Base-by-base conservation (phyloP, 2,329 filamentous ascomycete genomes). In the Exophiala aquamarina region DNA sequence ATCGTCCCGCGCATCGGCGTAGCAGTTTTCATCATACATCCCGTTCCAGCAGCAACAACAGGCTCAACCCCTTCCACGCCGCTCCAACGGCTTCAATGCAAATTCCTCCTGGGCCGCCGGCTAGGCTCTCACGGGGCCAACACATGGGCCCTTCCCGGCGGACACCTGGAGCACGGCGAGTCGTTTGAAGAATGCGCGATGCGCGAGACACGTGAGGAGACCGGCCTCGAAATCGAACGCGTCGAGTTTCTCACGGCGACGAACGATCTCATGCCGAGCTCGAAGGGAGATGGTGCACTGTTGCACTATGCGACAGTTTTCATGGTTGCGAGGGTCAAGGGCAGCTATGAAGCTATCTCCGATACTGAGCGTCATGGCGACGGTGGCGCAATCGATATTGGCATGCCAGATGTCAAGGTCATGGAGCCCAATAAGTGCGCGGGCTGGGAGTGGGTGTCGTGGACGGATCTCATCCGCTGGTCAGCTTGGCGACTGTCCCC, bases 291-390 rank as follows among this genome's bases (percentile, higher is more conserved):
- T 8, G 34, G 23, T 2, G 28, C 13, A 1, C 18, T n/a, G 4
- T 87, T 83, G 64, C 87, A 92, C 61, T 92, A 91, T 60, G 73
- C 89, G 41, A 91, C 87, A 0, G 64, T 89, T 2, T 90, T 87
- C 56, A 78, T 89, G 52, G 68, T 70, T 0, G 81, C 78, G 33
- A 66, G 65, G 35, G 68, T 79, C 56, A 60, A 67, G n/a, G n/a
- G n/a, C n/a, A n/a, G n/a, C n/a, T n/a, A n/a, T n/a, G n/a, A n/a
- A n/a, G n/a, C n/a, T n/a, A n/a, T n/a, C n/a, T n/a, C n/a, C n/a
- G n/a, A n/a, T n/a, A n/a, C n/a, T n/a, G n/a, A n/a, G n/a, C n/a
- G n/a, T n/a, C n/a, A n/a, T 13, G 54, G 59, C 0, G 72, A 73
- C 14, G 9, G 15, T 20, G 20, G 7, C 26, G 21, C 21, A 14